Evolutionary conservation across 2,329 filamentous ascomycete species (phyloP).

Genomic region (Phialophora expanda): DNA sequence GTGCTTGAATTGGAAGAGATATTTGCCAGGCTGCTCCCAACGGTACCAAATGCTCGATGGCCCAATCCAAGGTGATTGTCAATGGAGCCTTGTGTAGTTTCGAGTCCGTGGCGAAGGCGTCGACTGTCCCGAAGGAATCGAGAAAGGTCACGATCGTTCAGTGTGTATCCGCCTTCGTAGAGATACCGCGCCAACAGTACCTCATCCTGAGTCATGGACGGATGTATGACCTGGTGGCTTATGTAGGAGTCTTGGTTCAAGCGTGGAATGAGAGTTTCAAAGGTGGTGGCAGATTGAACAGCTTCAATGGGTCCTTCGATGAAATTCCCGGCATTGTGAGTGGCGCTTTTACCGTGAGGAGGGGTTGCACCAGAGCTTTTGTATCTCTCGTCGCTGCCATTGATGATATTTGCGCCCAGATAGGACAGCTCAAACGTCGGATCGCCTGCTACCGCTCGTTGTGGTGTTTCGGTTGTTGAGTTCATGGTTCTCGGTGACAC

Average conservation of each 20-base stretch:
- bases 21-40: constrained; percentile 27
- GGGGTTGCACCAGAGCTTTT: background rate
- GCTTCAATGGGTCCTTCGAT: background rate
- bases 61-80: background rate
- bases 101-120: constrained; percentile 1
- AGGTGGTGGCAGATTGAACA: background rate
- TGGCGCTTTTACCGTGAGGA: background rate
- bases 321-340: background rate
- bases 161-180: constrained; percentile 13
- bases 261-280: constrained; percentile 2
- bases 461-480: background rate
- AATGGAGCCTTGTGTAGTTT: background rate
- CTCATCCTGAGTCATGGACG: constrained; percentile 2
- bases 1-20: constrained; percentile 24
- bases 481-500: constrained; percentile 8
- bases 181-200: constrained; percentile 6
- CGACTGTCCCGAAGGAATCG: constrained; percentile 26
- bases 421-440: background rate
- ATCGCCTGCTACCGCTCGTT: background rate
- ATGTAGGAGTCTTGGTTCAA: background rate
- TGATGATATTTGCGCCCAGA: background rate
- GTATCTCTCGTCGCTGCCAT: background rate
- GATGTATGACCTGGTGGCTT: background rate
- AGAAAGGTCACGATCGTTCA: constrained; percentile 23
- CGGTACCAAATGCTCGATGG: constrained; percentile 9